phyloP scores from a whole-genome alignment of 305 asterid species.

The Fraxinus platypoda region DNA sequence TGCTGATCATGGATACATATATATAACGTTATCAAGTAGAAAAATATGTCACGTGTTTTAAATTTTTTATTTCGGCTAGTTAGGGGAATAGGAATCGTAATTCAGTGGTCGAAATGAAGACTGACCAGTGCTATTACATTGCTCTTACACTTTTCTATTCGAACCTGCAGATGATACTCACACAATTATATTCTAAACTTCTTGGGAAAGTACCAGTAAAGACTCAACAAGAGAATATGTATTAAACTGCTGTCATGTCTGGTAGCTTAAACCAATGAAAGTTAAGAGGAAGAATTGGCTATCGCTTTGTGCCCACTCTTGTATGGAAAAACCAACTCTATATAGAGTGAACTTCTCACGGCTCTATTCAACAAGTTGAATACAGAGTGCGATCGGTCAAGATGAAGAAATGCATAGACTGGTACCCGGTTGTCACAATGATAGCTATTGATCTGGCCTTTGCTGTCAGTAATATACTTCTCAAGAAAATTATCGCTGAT shows the following conservation, averaged over 20 bases:
- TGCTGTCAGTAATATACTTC: conserved; percentile 64
- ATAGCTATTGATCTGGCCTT: conserved; percentile 51
- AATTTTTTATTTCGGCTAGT: not conserved
- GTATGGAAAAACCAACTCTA: not conserved
- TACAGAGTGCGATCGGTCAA: not conserved
- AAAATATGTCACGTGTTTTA: conserved; percentile 25
- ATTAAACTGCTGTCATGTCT: conserved; percentile 32
- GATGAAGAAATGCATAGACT: conserved; percentile 42
- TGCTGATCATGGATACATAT: conserved; percentile 23
- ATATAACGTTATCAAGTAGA: not conserved
- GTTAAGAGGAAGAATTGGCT: conserved; percentile 22
- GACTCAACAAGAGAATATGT: conserved; percentile 31
- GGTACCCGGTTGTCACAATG: conserved; percentile 61
- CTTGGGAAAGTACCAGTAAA: conserved; percentile 23
- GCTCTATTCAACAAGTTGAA: not conserved
- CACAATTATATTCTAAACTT: conserved; percentile 14
- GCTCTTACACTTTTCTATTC: not conserved
- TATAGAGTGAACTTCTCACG: not conserved
- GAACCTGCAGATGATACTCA: conserved; percentile 6
- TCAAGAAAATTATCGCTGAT: conserved; percentile 52
- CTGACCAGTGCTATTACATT: not conserved
- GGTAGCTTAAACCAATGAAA: conserved; percentile 21
- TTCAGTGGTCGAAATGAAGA: conserved; percentile 9
- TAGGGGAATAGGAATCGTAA: not conserved
- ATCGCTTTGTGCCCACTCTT: conserved; percentile 7